A percentile compares a stretch with the other conserved stretches of the same genome.
phyloP scores from a whole-genome alignment of 2,329 filamentous ascomycete species.

The Microdochium paspali region DNA sequence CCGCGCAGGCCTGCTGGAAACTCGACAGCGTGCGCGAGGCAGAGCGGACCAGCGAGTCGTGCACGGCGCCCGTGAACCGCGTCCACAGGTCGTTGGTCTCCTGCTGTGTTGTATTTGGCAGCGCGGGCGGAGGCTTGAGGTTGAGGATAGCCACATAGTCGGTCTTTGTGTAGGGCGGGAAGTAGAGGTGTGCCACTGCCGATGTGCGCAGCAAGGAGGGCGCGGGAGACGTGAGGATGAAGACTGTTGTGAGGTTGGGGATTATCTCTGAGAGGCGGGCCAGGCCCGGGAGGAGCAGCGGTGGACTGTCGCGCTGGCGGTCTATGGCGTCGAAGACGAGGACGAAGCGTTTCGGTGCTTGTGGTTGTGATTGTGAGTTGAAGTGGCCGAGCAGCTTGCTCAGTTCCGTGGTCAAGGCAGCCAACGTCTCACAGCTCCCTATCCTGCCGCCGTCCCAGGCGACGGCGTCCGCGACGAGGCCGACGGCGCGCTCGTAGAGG shows the following conservation, averaged over 20 bases:
- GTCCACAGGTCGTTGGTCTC: constrained; percentile 64
- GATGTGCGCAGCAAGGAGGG: constrained; percentile 45
- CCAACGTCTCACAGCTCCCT: constrained; percentile 69
- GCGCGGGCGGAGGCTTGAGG: constrained; percentile 23
- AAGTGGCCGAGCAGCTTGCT: constrained; percentile 42
- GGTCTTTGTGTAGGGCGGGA: constrained; percentile 72
- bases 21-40: constrained; percentile 70
- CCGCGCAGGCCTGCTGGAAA: constrained; percentile 59
- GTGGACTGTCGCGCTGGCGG: constrained; percentile 67
- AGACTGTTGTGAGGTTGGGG: constrained; percentile 63
- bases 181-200: constrained; percentile 68
- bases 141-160: constrained; percentile 73
- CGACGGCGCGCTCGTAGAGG: constrained; percentile 62
- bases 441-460: constrained; percentile 37
- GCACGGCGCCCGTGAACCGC: constrained; percentile 74
- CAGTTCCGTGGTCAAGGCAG: constrained; percentile 66
- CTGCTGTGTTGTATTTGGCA: constrained; percentile 38
- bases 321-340: constrained; percentile 86
- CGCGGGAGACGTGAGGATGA: constrained; percentile 39
- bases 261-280: constrained; percentile 80
- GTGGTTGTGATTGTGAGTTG: constrained; percentile 2
- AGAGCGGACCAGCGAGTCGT: constrained; percentile 76
- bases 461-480: constrained; percentile 45
- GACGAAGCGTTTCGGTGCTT: constrained; percentile 52
- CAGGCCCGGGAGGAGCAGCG: constrained; percentile 71